Evolutionary conservation across 306 rosid species (phyloP).

Genomic region (Sesbania bispinosa): DNA sequence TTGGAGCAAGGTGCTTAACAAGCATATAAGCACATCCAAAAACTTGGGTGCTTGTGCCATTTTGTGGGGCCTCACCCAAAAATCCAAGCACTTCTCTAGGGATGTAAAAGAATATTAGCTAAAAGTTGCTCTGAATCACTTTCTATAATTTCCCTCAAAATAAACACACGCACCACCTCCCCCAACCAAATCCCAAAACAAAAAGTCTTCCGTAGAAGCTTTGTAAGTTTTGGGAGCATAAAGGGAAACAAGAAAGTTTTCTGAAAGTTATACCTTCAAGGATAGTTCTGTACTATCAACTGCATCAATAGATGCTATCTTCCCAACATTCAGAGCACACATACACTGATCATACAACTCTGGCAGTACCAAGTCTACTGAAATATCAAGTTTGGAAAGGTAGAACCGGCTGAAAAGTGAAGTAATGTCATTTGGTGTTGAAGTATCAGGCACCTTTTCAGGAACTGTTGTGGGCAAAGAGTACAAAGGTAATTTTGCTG

Average conservation of each 20-base stretch:
- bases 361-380: slow-evolving; percentile 56
- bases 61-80: no score
- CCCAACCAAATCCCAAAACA: neutral
- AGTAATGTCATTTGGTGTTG: slow-evolving; percentile 38
- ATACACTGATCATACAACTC: slow-evolving; percentile 70
- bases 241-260: slow-evolving; percentile 3
- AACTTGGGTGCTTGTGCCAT: no score
- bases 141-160: neutral
- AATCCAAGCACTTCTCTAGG: no score
- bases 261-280: slow-evolving; percentile 52
- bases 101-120: neutral
- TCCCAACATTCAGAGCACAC: slow-evolving; percentile 48
- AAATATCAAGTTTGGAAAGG: slow-evolving; percentile 90
- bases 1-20: no score
- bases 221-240: neutral
- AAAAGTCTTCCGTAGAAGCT: neutral
- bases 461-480: slow-evolving; percentile 30
- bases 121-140: neutral
- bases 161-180: neutral
- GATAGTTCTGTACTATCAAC: slow-evolving; percentile 40
- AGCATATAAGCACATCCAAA: no score
- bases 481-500: slow-evolving; percentile 47
- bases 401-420: slow-evolving; percentile 60
- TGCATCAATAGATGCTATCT: slow-evolving; percentile 39
- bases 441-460: slow-evolving; percentile 47